A percentile compares a stretch with the other conserved stretches of the same genome.
phyloP scores from a whole-genome alignment of 176 grass and related monocot species.

The Bromus sterilis region DNA sequence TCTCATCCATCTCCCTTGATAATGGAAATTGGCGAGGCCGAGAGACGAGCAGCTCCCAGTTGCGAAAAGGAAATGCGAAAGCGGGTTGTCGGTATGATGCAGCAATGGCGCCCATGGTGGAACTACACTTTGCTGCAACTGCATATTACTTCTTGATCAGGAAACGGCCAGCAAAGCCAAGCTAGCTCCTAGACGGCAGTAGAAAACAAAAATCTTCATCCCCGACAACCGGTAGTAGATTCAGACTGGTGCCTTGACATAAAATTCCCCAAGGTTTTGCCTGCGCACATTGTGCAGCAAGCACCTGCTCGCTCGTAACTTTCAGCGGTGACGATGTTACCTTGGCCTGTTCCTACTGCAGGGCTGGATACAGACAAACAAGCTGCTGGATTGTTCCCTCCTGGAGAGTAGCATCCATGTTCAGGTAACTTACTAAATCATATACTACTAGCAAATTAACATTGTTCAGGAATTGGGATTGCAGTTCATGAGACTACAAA shows the following conservation, averaged over 20 bases:
- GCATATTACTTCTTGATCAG: slow-evolving; percentile 3
- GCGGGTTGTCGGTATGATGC: not conserved
- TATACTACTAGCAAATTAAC: not conserved
- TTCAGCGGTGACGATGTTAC: not conserved
- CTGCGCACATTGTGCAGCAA: not conserved
- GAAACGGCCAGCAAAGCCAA: not conserved
- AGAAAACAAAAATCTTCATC: not conserved
- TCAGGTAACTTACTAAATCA: not conserved
- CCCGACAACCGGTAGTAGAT: not conserved
- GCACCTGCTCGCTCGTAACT: not conserved
- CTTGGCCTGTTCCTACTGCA: not conserved
- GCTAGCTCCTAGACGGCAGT: not conserved
- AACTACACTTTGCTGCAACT: slow-evolving; percentile 1
- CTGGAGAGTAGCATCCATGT: not conserved
- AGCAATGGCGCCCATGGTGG: not conserved
- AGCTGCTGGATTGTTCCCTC: not conserved
- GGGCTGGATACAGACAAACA: not conserved
- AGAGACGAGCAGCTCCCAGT: not conserved
- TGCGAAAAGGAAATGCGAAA: not conserved
- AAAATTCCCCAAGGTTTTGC: not conserved
- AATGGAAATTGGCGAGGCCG: not conserved
- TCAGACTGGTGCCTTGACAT: not conserved
- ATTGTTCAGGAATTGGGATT: not conserved
- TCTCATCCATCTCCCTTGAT: slow-evolving; percentile 21
- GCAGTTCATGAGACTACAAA: not conserved